These are phyloP conservation scores for Oropetium thomaeum DNA, from an alignment of 176 grass and related monocot species.

Conservation along the genomic window DNA sequence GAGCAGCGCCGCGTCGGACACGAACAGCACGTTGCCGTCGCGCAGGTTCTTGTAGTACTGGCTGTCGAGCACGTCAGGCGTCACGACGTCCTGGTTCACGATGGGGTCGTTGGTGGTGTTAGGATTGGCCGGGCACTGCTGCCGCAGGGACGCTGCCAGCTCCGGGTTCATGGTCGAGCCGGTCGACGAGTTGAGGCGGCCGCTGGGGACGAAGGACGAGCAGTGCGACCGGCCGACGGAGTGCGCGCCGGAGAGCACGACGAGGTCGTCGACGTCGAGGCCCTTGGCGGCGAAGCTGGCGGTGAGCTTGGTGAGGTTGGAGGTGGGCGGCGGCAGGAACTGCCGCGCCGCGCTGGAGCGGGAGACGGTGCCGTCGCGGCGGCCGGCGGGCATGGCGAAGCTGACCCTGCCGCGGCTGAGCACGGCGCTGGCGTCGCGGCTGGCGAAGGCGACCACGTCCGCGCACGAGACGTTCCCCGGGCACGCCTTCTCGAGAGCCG, in stretches of 20 bases:
- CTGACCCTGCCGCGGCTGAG: neutral
- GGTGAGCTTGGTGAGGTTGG: neutral
- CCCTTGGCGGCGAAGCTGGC: conserved; percentile 3
- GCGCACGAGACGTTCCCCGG: conserved; percentile 31
- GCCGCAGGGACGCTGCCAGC: neutral
- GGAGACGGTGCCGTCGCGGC: conserved; percentile 25
- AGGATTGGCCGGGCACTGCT: neutral
- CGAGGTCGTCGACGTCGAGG: neutral
- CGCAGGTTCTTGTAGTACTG: neutral
- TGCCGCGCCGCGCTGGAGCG: neutral
- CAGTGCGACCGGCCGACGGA: neutral
- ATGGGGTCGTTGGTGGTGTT: neutral
- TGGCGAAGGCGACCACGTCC: conserved; percentile 33
- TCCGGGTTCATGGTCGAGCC: neutral
- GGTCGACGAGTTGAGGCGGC: neutral
- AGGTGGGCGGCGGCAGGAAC: conserved; percentile 4
- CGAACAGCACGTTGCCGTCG: conserved; percentile 34
- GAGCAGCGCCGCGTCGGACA: conserved; percentile 33
- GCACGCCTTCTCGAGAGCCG: conserved; percentile 12
- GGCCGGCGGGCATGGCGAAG: conserved; percentile 33
- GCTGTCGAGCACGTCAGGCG: neutral
- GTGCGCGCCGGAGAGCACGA: conserved; percentile 11
- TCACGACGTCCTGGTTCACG: neutral
- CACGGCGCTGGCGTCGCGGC: conserved; percentile 8
- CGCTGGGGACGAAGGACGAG: neutral